Percentiles rank a stretch among this genome's conserved stretches.
Evolutionary conservation across 306 rosid species (phyloP).

Genomic region (Crotalaria pallida): DNA sequence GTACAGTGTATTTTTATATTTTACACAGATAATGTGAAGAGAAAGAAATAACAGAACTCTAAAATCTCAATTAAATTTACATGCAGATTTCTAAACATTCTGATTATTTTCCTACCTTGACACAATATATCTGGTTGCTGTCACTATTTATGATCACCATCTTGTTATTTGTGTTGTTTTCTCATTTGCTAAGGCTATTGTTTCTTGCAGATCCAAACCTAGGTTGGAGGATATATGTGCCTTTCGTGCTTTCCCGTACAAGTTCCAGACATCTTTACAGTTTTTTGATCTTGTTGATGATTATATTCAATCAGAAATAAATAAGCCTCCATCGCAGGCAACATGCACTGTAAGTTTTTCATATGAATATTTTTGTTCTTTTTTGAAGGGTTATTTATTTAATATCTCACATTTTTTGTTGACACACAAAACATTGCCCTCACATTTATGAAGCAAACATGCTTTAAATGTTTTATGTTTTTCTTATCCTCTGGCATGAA

Average conservation of each 20-base stretch:
- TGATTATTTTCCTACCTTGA: not conserved
- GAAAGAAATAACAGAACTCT: not conserved
- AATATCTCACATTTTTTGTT: not conserved
- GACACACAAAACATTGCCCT: not conserved
- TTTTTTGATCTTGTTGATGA: constrained; percentile 86
- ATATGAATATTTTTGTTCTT: not conserved
- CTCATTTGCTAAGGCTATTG: constrained; percentile 11
- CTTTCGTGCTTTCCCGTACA: constrained; percentile 78
- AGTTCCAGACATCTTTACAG: constrained; percentile 86
- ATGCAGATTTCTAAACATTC: not conserved
- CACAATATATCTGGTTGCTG: constrained; percentile 15
- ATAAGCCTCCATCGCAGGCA: constrained; percentile 52
- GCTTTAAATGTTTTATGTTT: constrained; percentile 9
- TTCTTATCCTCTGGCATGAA: constrained; percentile 8
- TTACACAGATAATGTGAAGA: not conserved
- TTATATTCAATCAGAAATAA: constrained; percentile 76
- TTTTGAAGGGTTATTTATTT: no score
- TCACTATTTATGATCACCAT: no score
- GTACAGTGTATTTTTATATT: no score
- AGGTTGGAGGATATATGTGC: constrained; percentile 76
- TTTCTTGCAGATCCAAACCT: constrained; percentile 45
- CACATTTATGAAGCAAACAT: not conserved
- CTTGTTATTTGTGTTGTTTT: no score
- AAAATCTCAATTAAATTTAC: constrained; percentile 5
- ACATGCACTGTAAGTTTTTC: constrained; percentile 62